Evolutionary conservation across 2,329 filamentous ascomycete species (phyloP), one percentile per base, ranked within the genome.

Genomic region (Penicillium sp.): DNA sequence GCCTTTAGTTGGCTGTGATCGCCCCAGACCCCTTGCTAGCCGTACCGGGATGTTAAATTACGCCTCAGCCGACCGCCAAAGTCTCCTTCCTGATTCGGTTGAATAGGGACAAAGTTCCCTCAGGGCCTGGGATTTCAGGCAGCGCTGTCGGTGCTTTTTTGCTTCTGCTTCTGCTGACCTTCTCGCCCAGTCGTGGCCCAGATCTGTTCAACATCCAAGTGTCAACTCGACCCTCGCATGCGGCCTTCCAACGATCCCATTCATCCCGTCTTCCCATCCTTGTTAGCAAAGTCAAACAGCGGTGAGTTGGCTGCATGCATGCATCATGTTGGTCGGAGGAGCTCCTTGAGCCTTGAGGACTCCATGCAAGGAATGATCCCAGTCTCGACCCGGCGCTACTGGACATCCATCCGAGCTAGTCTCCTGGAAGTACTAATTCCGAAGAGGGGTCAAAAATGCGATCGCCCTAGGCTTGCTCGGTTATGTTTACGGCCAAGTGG

Each of bases 1-100:
- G 29, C 15, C 13, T 19, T 35, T 29, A 2, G 52, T 62, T 62
- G 60, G 60, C 2, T 30, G 21, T 5, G 15, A 8, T 7, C 4
- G 35, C 21, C 31, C 47, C 9, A 23, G 44, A 9, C 19, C 19
- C 51, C 41, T 44, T 45, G 44, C 49, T 57, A 48, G 41, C 23
- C 7, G 60, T 58, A 41, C 38, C 49, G 49, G 56, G 56, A 52
- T 50, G 48, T 30, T 50, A n/a, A 31, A n/a, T 50, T 30, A 30
- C 48, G 23, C 6, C 3, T 7, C 3, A 7, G 17, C 5, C 2
- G 35, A 7, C 5, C n/a, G 26, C 19, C 5, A 21, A 26, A 29
- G 23, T 41, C 17, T 38, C 35, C 19, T 44, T 53, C 50, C 50
- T 38, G 3, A n/a, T 44, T 35, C 7, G 44, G 26, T 13, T 15